Conservation (phyloP, 495 filamentous ascomycete genomes). For the Neurospora hispaniola region DNA sequence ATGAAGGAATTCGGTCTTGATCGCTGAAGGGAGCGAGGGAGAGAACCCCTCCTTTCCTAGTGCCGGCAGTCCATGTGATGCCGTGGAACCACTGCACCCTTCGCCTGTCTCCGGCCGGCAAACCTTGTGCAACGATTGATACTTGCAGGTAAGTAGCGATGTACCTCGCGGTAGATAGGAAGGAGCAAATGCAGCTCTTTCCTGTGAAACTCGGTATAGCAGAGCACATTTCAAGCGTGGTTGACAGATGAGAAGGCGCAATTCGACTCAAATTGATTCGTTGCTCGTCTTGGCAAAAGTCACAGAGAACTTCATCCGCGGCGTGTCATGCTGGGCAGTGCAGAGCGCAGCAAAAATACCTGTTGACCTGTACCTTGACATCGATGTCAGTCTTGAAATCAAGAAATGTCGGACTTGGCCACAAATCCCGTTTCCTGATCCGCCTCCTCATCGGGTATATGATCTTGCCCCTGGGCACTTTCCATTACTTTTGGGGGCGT, state of each 20-base stretch:
- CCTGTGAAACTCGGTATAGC: too few relatives aligned
- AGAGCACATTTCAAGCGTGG: too few relatives aligned
- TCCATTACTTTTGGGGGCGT: neutral
- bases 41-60: neutral
- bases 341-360: neutral
- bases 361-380: too few relatives aligned
- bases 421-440: neutral
- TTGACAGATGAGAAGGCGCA: too few relatives aligned
- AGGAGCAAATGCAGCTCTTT: neutral
- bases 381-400: neutral
- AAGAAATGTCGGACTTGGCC: neutral
- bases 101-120: neutral
- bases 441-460: neutral
- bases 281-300: too few relatives aligned
- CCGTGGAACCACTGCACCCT: neutral
- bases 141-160: neutral
- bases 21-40: neutral
- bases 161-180: neutral
- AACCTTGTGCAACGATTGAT: neutral
- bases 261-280: too few relatives aligned
- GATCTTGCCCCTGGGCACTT: neutral
- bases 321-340: neutral
- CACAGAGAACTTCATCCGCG: too few relatives aligned
- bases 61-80: neutral
- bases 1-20: neutral